Base-by-base conservation (phyloP, 805 yeast genomes). In the Tetrapisispora namnaoensis region DNA sequence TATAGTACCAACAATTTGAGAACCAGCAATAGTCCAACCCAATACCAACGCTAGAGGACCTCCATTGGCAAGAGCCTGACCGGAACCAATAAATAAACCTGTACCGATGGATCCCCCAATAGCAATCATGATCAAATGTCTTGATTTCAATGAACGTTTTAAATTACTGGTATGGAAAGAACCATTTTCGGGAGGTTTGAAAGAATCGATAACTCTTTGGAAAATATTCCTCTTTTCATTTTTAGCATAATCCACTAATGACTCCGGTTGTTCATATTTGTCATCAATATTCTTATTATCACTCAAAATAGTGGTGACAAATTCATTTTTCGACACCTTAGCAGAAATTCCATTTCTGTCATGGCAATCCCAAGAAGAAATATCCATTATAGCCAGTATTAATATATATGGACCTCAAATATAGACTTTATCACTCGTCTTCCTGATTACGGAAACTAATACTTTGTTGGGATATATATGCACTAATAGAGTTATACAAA, bases 1-100 rank as follows among this genome's bases (percentile, higher is more conserved):
- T 62, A 80, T 77, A 17, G 80, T 79, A 55, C 76, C 72, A 51
- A 74, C 76, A 53, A 82, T 75, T 62, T 77, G 75, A 50, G 75
- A 59, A 18, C 86, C 86, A 10, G 59, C 61, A 28, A 78, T 56
- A 10, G 68, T 45, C 53, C 72, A 79, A 38, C 77, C 73, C 24
- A 79, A 63, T 27, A 79, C 57, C 56, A 77, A 60, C 2, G 80
- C 70, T 3, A 74, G 75, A 6, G 80, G 80, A 2, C 81, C 80
- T 11, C 78, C 79, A 10, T 56, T 65, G 13, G 71, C 70, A 40
- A 79, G 66, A 7, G 80, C 69, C 44, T 70, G 70, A 24, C 67
- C 67, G 7, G 58, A 45, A 30, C 66, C 67, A 47, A 62, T 60
- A 35, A 62, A 58, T 14, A 62, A 52, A 51, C 67, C 67, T 5